These are phyloP conservation scores for Russula sp. DNA, from an alignment of 768 basidiomycete species.

Conservation along the genomic window DNA sequence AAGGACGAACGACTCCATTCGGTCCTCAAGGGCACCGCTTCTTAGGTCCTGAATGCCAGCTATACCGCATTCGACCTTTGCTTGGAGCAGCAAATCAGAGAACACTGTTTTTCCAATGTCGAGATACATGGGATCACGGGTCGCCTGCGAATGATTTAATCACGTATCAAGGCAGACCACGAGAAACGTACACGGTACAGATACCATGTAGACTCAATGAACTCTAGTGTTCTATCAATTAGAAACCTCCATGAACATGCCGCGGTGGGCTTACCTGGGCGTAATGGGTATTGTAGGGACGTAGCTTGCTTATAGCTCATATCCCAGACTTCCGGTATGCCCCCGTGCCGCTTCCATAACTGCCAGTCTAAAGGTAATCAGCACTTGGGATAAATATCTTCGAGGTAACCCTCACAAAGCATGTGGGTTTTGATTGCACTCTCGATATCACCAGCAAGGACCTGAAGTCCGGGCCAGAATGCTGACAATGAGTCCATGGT, in stretches of 20 bases:
- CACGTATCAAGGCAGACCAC: neutral
- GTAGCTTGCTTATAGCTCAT: constrained; percentile 66
- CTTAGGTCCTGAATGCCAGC: constrained; percentile 76
- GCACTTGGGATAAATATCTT: neutral
- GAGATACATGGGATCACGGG: constrained; percentile 87
- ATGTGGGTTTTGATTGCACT: constrained; percentile 91
- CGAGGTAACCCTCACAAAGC: constrained; percentile 50
- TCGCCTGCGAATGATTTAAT: constrained; percentile 53
- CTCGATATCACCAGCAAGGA: constrained; percentile 77
- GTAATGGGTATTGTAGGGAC: constrained; percentile 71
- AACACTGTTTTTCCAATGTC: constrained; percentile 84
- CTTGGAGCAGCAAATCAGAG: constrained; percentile 62
- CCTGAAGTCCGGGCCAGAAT: constrained; percentile 96
- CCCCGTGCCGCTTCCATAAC: constrained; percentile 81
- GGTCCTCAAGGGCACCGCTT: constrained; percentile 73
- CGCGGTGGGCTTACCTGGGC: constrained; percentile 44
- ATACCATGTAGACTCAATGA: constrained; percentile 96
- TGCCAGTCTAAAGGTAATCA: constrained; percentile 66
- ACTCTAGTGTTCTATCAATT: constrained; percentile 45
- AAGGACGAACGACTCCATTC: constrained; percentile 97
- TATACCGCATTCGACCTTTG: constrained; percentile 84
- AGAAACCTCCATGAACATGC: neutral
- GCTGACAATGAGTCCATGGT: constrained; percentile 95
- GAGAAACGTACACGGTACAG: constrained; percentile 64
- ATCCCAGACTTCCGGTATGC: constrained; percentile 90